Evolutionary conservation across 768 basidiomycete genomes (phyloP).

Genomic region (Clitopilus passeckerianus): DNA sequence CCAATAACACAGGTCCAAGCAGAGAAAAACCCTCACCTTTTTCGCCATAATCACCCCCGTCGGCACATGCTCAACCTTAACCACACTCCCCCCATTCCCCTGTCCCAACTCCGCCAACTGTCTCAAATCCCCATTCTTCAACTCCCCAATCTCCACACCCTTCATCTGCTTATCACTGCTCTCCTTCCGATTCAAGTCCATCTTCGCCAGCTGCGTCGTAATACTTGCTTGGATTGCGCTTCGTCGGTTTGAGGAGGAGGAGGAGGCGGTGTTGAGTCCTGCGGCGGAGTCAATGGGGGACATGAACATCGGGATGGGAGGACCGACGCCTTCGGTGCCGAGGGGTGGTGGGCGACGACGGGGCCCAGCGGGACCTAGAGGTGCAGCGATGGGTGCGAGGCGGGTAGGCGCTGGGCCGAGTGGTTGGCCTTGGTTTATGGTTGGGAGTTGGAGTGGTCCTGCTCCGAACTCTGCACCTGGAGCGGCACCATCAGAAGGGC

Average conservation of each 20-base stretch:
- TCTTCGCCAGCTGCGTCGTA: constrained; percentile 76
- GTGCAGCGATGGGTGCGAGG: constrained; percentile 14
- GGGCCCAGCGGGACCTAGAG: constrained; percentile 44
- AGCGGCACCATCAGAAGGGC: constrained; percentile 21
- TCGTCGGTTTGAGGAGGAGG: constrained; percentile 34
- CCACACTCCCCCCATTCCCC: constrained; percentile 96
- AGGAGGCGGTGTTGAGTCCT: constrained; percentile 24
- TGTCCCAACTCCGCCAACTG: constrained; percentile 88
- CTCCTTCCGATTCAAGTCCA: constrained; percentile 79
- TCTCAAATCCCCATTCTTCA: constrained; percentile 84
- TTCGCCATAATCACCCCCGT: constrained; percentile 95
- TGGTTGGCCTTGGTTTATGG: neutral
- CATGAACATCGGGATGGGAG: constrained; percentile 21
- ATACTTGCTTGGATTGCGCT: constrained; percentile 75
- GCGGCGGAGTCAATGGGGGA: constrained; percentile 10
- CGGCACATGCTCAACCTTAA: constrained; percentile 89
- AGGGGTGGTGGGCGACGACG: constrained; percentile 64
- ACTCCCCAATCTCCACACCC: constrained; percentile 6
- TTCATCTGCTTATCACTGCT: constrained; percentile 47
- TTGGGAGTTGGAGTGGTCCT: constrained; percentile 26
- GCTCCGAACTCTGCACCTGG: constrained; percentile 30
- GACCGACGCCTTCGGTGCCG: constrained; percentile 40
- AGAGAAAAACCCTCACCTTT: constrained; percentile 60
- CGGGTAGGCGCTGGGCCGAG: neutral
- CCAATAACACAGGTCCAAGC: neutral